These are phyloP conservation scores for Fusarium mangiferae DNA, from an alignment of 2,329 filamentous ascomycete species.

Conservation along the genomic window DNA sequence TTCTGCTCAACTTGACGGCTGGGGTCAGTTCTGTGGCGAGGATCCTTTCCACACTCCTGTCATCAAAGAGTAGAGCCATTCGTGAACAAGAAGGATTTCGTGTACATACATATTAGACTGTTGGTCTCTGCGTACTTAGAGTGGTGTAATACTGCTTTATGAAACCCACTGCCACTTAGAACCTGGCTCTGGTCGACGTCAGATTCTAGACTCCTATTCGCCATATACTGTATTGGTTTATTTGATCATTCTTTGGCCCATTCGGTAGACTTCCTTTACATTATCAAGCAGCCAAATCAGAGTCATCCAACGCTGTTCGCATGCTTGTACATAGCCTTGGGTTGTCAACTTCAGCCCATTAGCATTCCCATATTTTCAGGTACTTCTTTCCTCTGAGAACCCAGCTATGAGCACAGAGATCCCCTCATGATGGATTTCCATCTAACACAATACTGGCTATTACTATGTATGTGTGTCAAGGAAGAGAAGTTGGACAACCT, in stretches of 20 bases:
- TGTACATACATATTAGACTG: not conserved
- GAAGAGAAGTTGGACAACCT: not conserved
- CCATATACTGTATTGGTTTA: not conserved
- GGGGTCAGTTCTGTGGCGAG: constrained; percentile 46
- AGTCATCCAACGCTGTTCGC: not conserved
- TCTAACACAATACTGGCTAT: not conserved
- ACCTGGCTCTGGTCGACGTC: not conserved
- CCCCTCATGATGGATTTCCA: not conserved
- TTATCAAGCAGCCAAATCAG: not conserved
- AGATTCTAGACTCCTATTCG: not conserved
- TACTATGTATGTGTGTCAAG: not conserved
- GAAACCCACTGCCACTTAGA: not conserved
- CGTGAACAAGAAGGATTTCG: not conserved
- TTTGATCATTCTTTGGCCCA: not conserved
- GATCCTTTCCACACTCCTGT: constrained; percentile 42
- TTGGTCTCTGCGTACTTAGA: not conserved
- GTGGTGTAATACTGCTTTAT: not conserved
- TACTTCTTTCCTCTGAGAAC: not conserved
- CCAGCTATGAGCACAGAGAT: not conserved
- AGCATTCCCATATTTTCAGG: not conserved
- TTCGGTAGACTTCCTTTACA: not conserved
- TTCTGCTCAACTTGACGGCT: constrained; percentile 47
- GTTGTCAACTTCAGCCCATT: not conserved
- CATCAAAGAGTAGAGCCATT: constrained; percentile 23
- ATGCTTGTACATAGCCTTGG: not conserved